Evolutionary conservation across 495 filamentous ascomycete species (phyloP).

Genomic region (Neurospora sp.): DNA sequence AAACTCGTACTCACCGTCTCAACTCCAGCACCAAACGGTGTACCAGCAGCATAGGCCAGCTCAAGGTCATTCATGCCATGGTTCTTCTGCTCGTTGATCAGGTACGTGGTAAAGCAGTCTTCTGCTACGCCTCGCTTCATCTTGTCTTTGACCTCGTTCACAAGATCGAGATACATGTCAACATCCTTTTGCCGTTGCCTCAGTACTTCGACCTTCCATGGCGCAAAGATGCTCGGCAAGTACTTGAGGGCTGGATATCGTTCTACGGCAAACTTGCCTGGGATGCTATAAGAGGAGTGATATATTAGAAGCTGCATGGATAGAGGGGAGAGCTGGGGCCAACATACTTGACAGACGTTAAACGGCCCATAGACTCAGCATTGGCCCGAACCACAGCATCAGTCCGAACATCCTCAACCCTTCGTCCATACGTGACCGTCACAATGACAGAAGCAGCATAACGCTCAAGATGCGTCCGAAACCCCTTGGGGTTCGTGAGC

Average conservation of each 20-base stretch:
- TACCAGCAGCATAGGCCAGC: slow-evolving; percentile 46
- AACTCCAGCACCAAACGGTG: slow-evolving; percentile 53
- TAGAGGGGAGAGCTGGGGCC: neutral
- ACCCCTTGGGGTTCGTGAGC: slow-evolving; percentile 19
- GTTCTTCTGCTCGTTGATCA: slow-evolving; percentile 36
- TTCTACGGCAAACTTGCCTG: slow-evolving; percentile 48
- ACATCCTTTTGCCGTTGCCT: slow-evolving; percentile 41
- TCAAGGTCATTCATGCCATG: slow-evolving; percentile 43
- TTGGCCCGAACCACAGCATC: slow-evolving; percentile 42
- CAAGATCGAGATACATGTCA: slow-evolving; percentile 38
- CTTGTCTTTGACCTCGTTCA: slow-evolving; percentile 24
- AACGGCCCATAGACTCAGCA: slow-evolving; percentile 44
- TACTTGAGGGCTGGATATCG: slow-evolving; percentile 46
- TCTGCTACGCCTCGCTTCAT: slow-evolving; percentile 29
- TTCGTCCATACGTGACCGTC: slow-evolving; percentile 47
- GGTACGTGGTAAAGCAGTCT: slow-evolving; percentile 39
- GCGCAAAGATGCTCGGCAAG: slow-evolving; percentile 42
- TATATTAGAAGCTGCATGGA: no score
- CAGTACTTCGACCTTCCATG: slow-evolving; percentile 47
- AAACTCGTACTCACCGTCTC: slow-evolving; percentile 42
- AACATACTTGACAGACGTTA: slow-evolving; percentile 43
- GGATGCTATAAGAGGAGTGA: slow-evolving; percentile 23
- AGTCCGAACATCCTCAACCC: slow-evolving; percentile 43
- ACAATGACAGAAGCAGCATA: slow-evolving; percentile 51
- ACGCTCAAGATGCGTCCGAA: slow-evolving; percentile 34